A percentile compares a stretch with the other conserved stretches of the same genome.
phyloP scores from a whole-genome alignment of 1,284 basidiomycete species.

The Tylopilus sp. region DNA sequence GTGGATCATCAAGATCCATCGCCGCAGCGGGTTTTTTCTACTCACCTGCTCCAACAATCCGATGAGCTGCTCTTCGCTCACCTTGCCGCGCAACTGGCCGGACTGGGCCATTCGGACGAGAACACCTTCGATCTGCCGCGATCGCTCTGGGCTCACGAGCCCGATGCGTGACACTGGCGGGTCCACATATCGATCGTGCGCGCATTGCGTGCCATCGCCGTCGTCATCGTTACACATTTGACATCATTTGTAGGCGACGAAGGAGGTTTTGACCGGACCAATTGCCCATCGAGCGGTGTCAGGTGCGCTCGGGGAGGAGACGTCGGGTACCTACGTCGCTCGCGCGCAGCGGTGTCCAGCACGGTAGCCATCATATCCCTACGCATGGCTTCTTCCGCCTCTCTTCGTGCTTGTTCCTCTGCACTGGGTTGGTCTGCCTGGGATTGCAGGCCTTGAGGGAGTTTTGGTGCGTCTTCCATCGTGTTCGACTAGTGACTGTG shows the following conservation, averaged over 20 bases:
- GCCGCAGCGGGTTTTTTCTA: too few species aligned
- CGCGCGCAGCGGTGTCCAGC: conserved; percentile 82
- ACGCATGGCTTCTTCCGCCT: conserved; percentile 71
- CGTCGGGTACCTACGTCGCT: conserved; percentile 70
- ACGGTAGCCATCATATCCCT: conserved; percentile 84
- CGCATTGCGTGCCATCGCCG: too few species aligned
- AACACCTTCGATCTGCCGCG: conserved; percentile 82
- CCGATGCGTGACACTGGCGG: conserved; percentile 81
- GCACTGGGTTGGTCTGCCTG: conserved; percentile 28
- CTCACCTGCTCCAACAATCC: conserved; percentile 88
- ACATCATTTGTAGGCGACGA: background rate
- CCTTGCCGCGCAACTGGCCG: conserved; percentile 84
- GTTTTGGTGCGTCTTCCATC: conserved; percentile 26
- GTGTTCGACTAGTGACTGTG: background rate
- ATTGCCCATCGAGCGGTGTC: background rate
- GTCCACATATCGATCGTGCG: background rate
- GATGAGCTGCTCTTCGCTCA: conserved; percentile 88
- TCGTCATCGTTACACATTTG: background rate
- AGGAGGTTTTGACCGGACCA: background rate
- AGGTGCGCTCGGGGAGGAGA: background rate
- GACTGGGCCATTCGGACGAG: conserved; percentile 88
- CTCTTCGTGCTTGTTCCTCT: conserved; percentile 58
- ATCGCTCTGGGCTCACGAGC: conserved; percentile 87
- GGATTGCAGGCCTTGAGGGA: conserved; percentile 31
- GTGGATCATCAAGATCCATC: too few species aligned